These are phyloP conservation scores for Cryomyces minteri DNA, from an alignment of 495 filamentous ascomycete genomes.

Conservation along the genomic window DNA sequence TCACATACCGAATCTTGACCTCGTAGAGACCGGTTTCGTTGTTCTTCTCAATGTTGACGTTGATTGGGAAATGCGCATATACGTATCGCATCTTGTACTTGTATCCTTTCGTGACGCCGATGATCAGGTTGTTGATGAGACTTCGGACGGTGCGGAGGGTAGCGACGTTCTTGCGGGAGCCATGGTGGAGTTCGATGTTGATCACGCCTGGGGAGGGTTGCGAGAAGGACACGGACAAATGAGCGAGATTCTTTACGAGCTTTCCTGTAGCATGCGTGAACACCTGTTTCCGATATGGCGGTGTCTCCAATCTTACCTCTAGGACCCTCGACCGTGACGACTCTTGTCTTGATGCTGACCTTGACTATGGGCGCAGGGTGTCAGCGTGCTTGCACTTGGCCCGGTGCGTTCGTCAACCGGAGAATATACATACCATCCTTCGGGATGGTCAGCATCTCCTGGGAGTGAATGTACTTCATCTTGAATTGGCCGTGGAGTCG, in stretches of 20 bases:
- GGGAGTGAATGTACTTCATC: conserved; percentile 97
- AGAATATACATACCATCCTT: conserved; percentile 70
- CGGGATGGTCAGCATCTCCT: conserved; percentile 84
- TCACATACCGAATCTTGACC: conserved; percentile 88
- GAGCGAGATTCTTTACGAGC: conserved; percentile 86
- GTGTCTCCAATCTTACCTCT: conserved; percentile 37
- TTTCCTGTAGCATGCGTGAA: conserved; percentile 36
- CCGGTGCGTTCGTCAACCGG: background rate
- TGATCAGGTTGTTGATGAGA: conserved; percentile 93
- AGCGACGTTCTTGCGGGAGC: conserved; percentile 89
- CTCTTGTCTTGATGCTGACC: conserved; percentile 84
- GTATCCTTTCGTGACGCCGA: conserved; percentile 95
- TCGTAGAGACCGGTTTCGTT: conserved; percentile 68
- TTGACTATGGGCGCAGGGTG: conserved; percentile 46
- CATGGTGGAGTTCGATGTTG: conserved; percentile 94
- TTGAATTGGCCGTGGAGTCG: conserved; percentile 25
- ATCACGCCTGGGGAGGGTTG: conserved; percentile 63
- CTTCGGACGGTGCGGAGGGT: conserved; percentile 94
- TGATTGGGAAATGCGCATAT: conserved; percentile 99
- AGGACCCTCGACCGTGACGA: conserved; percentile 91
- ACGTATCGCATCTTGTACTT: conserved; percentile 99
- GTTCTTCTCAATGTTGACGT: conserved; percentile 98
- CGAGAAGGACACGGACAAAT: conserved; percentile 88
- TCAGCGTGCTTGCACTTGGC: background rate
- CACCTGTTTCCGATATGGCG: conserved; percentile 1